Conservation (phyloP, 306 rosid genomes). For the Prunus davidiana region DNA sequence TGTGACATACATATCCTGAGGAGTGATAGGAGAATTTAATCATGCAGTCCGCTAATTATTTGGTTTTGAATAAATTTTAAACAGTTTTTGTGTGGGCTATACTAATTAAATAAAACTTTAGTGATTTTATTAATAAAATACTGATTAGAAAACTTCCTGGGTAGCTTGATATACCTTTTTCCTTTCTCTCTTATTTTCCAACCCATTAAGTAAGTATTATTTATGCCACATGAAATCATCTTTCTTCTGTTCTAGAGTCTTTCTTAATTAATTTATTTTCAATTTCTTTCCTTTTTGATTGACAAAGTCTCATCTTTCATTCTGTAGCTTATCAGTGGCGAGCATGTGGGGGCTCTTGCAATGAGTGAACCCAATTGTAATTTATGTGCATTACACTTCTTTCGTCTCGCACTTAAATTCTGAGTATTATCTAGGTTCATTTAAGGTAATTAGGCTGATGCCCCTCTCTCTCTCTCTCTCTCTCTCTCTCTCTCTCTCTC, state of each 20-base stretch:
- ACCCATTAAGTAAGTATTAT: neutral
- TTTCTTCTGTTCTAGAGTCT: neutral
- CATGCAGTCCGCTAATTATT: neutral
- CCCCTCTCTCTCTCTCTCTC: constrained; percentile 6
- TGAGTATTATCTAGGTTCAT: constrained; percentile 11
- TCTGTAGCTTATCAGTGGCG: constrained; percentile 87
- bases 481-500: constrained; percentile 1
- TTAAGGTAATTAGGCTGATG: constrained; percentile 12
- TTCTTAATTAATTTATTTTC: neutral
- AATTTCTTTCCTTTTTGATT: constrained; percentile 18
- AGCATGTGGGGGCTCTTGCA: constrained; percentile 96
- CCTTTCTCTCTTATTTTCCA: neutral
- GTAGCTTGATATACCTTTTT: neutral
- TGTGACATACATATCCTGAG: neutral
- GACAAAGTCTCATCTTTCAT: constrained; percentile 21
- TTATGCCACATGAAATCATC: neutral
- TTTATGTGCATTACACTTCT: constrained; percentile 11
- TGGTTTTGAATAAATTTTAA: neutral
- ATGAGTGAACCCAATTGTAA: constrained; percentile 98
- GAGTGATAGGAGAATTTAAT: neutral
- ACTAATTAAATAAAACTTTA: neutral
- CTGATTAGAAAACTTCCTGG: neutral
- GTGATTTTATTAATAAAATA: neutral
- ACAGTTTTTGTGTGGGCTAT: neutral
- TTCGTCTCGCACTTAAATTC: constrained; percentile 15